Evolutionary conservation across 208 protist genomes (phyloP), one percentile per base, ranked within the genome.

Genomic region (Wallacemonas rigidus): DNA sequence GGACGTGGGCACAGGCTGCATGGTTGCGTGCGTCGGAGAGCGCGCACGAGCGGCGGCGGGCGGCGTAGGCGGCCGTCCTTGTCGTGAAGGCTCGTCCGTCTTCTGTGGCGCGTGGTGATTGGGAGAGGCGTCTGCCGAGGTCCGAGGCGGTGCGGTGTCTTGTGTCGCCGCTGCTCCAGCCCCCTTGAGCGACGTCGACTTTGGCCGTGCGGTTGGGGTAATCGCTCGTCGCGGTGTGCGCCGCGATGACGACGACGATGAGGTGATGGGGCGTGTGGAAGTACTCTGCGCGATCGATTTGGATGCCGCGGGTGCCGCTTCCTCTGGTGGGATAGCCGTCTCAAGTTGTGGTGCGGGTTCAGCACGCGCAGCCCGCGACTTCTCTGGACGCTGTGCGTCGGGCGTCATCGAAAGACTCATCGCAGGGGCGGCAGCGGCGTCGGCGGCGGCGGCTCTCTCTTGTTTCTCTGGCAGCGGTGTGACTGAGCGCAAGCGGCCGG

Each of bases 381-480:
- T 26, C 26, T 26, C 26, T 26, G 26, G 26, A 26, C 26, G 26
- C 26, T 26, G 26, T 26, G 26, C 26, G 26, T 26, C 26, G 26
- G 26, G 26, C 26, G 26, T 26, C 26, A 0, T 26, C 26, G 26
- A 26, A 26, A 26, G 26, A 26, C 26, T 26, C 26, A 26, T 26
- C 15, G 12, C 54, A 17, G 6, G 54, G 54, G 54, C 54, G 6
- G 54, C 54, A 35, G 7, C 47, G 47, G 47, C 47, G 47, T 58
- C 54, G 9, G 53, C 53, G 14, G 53, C 6, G 53, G 53, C 53
- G 5, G 53, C 7, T 8, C 56, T 5, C 17, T 62, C 56, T 38
- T 62, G 56, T 15, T 62, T 62, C 17, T 62, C 56, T 3, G 56
- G 56, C 3, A 62, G 56, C 36, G 56, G 56, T 15, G 56, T 62